Evolutionary conservation across 2,329 filamentous ascomycete genomes (phyloP), one percentile per base, ranked within the genome.

Genomic region (Colletotrichum shisoi): DNA sequence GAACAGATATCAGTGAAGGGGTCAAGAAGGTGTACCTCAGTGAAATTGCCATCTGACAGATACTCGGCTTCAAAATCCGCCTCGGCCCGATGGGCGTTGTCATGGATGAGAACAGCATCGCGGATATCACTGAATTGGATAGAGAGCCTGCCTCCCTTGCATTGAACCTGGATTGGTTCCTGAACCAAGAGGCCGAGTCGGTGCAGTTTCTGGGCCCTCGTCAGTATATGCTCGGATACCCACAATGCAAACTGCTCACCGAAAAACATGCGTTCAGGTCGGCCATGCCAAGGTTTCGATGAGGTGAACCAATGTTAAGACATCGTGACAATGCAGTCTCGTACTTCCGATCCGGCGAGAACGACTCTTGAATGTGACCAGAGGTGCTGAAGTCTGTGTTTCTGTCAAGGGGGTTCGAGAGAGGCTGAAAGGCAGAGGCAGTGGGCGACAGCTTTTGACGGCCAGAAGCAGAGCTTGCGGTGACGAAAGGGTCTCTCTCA

Each of bases 351-450:
- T 27, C 37, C 6, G 56, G 24, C 2, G 49, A 13, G 13, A 24
- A 21, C 34, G n/a, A 31, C 27, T 45, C 54, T 11, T 31, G 39
- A 2, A 48, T 31, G 9, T 37, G 19, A 12, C 37, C 56, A 31
- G 62, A 39, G 21, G 44, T 45, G n/a, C n/a, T 4, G 13, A 51
- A 34, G 7, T 44, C 40, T 39, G 4, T 13, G 40, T 8, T 42
- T 12, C 13, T 59, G 17, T 40, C 63, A 6, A 71, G 48, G 1
- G 73, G 72, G 3, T 62, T 58, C 21, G 75, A 75, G 58, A 82
- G 77, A 6, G 89, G 89, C 17, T 82, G 85, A 71, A 91, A 91
- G 1, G 82, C 74, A 1, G 84, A 85, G 1, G 89, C 88, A 7
- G 85, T 89, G 1, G 89, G 87, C 4, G 89, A 91, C 24, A 92